Conservation (phyloP, 768 basidiomycete genomes). For the Trametes elegans region DNA sequence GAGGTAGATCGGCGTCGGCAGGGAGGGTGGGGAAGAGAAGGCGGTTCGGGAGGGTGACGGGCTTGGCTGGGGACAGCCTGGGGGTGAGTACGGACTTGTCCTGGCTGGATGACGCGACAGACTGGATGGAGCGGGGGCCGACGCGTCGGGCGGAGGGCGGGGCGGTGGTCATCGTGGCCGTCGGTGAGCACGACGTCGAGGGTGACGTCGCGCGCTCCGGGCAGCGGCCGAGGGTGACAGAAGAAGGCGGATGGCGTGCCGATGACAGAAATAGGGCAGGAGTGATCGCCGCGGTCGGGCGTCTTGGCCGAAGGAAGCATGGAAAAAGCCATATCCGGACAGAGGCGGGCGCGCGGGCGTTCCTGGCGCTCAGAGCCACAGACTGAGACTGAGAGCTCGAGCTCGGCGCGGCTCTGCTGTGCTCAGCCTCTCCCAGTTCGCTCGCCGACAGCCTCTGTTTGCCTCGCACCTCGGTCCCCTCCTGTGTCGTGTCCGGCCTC, state of each 20-base stretch:
- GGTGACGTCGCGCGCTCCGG: too few species aligned
- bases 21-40: slow-evolving; percentile 49
- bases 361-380: too few species aligned
- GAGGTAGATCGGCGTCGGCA: slow-evolving; percentile 45
- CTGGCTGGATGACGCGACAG: slow-evolving; percentile 23
- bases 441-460: too few species aligned
- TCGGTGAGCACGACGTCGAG: slow-evolving; percentile 9
- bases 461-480: too few species aligned
- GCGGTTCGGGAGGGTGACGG: slow-evolving; percentile 22
- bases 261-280: background rate
- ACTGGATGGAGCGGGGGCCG: slow-evolving; percentile 28
- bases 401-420: too few species aligned
- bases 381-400: too few species aligned
- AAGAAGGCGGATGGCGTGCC: background rate
- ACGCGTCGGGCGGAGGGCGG: slow-evolving; percentile 18
- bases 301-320: background rate
- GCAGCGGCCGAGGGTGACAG: background rate
- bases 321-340: background rate
- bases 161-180: slow-evolving; percentile 23
- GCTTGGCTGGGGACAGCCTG: slow-evolving; percentile 15
- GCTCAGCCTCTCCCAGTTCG: too few species aligned
- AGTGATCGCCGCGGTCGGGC: background rate
- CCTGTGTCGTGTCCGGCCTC: too few species aligned
- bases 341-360: too few species aligned
- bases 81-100: slow-evolving; percentile 18